A percentile compares a stretch with the other conserved stretches of the same genome.
These are phyloP conservation scores for Tricholoma matsutake DNA, from an alignment of 768 basidiomycete genomes.

Conservation along the genomic window DNA sequence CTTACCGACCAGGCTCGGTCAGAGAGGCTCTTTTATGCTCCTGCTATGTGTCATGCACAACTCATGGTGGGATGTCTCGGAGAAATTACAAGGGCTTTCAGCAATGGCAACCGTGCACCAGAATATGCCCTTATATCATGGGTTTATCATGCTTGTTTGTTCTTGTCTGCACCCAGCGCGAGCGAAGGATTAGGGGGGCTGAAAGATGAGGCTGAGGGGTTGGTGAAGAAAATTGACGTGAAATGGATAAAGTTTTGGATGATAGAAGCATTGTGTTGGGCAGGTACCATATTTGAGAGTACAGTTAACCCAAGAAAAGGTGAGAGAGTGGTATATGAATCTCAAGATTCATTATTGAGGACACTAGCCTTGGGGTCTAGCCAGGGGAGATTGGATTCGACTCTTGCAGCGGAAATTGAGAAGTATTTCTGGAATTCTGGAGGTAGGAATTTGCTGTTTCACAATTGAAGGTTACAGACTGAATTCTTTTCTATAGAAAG, in stretches of 20 bases:
- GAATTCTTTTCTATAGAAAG: too few relatives aligned
- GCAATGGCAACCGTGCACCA: neutral
- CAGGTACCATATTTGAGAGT: too few relatives aligned
- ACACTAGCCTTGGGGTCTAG: too few relatives aligned
- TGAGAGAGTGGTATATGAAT: too few relatives aligned
- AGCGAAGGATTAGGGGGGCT: neutral
- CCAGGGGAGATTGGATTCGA: too few relatives aligned
- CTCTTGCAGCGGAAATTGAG: too few relatives aligned
- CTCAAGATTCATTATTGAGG: too few relatives aligned
- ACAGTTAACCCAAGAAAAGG: too few relatives aligned
- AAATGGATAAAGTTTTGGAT: neutral
- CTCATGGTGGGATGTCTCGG: conserved; percentile 1
- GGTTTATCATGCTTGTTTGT: conserved; percentile 7
- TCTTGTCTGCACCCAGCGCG: neutral
- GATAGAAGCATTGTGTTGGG: too few relatives aligned
- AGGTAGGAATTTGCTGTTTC: too few relatives aligned
- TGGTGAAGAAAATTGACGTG: neutral
- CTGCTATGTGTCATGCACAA: conserved; percentile 3
- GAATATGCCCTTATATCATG: conserved; percentile 8
- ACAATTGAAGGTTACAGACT: too few relatives aligned
- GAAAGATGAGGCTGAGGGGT: neutral
- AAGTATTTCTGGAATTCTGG: too few relatives aligned
- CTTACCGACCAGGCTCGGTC: conserved; percentile 4
- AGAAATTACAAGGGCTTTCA: conserved; percentile 1
- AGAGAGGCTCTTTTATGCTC: conserved; percentile 1